phyloP scores from a whole-genome alignment of 768 basidiomycete genomes.

The Galerina marginata region DNA sequence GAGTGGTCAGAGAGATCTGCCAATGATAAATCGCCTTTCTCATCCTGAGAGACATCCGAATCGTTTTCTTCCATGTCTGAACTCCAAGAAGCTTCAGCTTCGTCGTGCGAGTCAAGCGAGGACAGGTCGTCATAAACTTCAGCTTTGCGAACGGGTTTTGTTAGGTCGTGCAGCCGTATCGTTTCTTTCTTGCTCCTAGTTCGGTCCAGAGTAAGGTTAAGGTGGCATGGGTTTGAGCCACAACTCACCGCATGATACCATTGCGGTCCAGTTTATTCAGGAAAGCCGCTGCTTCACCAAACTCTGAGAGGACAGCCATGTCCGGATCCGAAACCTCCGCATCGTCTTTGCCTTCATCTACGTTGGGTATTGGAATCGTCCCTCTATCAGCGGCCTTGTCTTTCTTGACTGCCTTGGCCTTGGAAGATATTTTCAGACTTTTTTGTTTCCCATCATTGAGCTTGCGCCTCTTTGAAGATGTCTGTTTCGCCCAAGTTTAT shows the following conservation, averaged over 20 bases:
- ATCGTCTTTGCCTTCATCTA: constrained; percentile 49
- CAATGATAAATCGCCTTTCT: constrained; percentile 11
- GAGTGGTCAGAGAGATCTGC: constrained; percentile 19
- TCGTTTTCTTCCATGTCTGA: constrained; percentile 46
- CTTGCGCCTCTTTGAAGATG: constrained; percentile 68
- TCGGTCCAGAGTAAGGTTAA: constrained; percentile 1
- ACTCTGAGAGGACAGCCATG: constrained; percentile 67
- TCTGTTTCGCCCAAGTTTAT: constrained; percentile 28
- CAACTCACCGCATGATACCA: constrained; percentile 77
- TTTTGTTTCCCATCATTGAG: constrained; percentile 37
- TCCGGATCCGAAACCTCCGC: constrained; percentile 72
- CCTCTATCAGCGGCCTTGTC: constrained; percentile 64
- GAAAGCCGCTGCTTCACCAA: constrained; percentile 68
- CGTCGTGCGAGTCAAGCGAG: constrained; percentile 67
- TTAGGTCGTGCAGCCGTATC: constrained; percentile 66
- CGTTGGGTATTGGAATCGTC: constrained; percentile 67
- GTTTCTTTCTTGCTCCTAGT: constrained; percentile 87
- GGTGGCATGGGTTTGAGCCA: not conserved
- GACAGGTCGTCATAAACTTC: constrained; percentile 60
- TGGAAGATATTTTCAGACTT: constrained; percentile 19
- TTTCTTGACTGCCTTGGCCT: constrained; percentile 40
- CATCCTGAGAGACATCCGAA: constrained; percentile 28
- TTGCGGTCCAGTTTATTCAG: constrained; percentile 73
- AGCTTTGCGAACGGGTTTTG: constrained; percentile 57
- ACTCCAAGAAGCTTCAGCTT: constrained; percentile 48